Conservation (phyloP, 2,329 filamentous ascomycete genomes). For the Aspergillus uvarum region DNA sequence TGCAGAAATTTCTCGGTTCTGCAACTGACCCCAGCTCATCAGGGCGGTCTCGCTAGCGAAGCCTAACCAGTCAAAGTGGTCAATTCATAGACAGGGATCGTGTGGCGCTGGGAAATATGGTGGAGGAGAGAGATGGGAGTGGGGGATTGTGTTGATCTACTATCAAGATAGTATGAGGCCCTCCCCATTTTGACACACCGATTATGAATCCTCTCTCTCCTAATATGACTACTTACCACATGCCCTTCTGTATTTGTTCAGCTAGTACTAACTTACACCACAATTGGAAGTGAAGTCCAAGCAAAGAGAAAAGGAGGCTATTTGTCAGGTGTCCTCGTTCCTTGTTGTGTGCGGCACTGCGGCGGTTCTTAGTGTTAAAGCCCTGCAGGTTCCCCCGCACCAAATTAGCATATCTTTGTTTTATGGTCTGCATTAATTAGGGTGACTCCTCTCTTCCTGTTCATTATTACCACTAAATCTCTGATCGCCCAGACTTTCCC, state of each 20-base stretch:
- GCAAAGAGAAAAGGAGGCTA: not conserved
- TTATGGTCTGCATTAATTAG: constrained; percentile 21
- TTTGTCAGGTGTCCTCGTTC: not conserved
- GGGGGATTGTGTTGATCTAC: not conserved
- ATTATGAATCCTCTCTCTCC: not conserved
- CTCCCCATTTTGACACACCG: not conserved
- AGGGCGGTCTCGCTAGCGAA: not conserved
- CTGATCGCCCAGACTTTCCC: constrained; percentile 15
- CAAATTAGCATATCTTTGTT: constrained; percentile 16
- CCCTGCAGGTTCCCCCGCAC: constrained; percentile 23
- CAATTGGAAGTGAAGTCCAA: not conserved
- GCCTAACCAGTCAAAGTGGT: not conserved
- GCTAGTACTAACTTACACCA: not conserved
- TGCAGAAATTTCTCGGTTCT: not conserved
- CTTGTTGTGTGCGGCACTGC: not conserved
- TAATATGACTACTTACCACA: not conserved
- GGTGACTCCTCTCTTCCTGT: constrained; percentile 3
- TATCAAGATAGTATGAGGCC: not conserved
- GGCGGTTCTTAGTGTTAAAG: constrained; percentile 5
- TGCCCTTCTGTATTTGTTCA: not conserved
- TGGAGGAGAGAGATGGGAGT: not conserved
- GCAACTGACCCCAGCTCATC: not conserved
- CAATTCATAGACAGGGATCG: not conserved
- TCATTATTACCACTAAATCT: constrained; percentile 18
- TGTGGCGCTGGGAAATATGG: not conserved